Conservation (phyloP, 164 flowering plant genomes). For the Cinnamomum micranthum region DNA sequence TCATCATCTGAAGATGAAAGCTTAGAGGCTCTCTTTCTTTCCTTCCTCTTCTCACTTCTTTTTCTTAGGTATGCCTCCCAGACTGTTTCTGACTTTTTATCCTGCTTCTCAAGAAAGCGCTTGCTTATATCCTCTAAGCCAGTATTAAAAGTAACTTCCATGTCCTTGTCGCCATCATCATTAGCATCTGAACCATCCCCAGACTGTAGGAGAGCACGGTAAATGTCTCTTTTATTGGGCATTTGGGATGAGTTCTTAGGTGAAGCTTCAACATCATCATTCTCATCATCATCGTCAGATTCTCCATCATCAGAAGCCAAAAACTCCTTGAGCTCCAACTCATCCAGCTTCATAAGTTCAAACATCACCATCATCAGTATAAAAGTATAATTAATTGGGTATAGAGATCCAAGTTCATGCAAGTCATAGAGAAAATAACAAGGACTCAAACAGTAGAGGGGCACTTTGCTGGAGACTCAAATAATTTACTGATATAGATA, state of each 20-base stretch:
- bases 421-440: neutral
- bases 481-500: no score
- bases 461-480: neutral
- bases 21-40: constrained; percentile 50
- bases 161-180: constrained; percentile 53
- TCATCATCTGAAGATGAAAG: constrained; percentile 60
- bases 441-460: neutral
- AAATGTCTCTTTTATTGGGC: constrained; percentile 38
- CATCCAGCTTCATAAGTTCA: constrained; percentile 45
- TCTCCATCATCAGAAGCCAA: constrained; percentile 81
- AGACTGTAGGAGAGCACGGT: constrained; percentile 57
- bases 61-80: constrained; percentile 78
- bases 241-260: constrained; percentile 33
- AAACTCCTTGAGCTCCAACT: constrained; percentile 65
- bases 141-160: constrained; percentile 93
- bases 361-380: neutral
- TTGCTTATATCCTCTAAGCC: constrained; percentile 88
- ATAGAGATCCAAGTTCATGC: neutral
- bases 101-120: constrained; percentile 64
- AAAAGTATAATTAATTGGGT: neutral
- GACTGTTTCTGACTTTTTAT: constrained; percentile 66
- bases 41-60: constrained; percentile 66
- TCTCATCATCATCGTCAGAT: constrained; percentile 36
- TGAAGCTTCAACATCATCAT: constrained; percentile 16
- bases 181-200: constrained; percentile 60